Base-by-base conservation (phyloP, 2,329 filamentous ascomycete genomes). In the Dryadomyces quercivorus region DNA sequence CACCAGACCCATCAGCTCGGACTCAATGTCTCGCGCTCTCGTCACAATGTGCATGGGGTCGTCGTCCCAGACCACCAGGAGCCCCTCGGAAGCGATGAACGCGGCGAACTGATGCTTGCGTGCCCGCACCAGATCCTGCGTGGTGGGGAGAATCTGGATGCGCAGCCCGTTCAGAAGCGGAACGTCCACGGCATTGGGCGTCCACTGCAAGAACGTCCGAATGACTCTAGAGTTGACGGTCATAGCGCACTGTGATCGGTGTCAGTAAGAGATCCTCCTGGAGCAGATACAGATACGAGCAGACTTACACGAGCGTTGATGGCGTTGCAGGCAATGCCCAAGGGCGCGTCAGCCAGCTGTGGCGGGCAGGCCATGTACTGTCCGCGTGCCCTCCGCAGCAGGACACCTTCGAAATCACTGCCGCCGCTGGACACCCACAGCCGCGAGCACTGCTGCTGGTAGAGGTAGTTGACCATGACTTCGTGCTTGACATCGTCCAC, bases 21-120 rank as follows among this genome's bases (percentile, higher is more conserved):
- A 78, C 67, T 92, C 85, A 57, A 92, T 89, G 38, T 76, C 75
- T 63, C 83, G 82, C 47, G 85, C 87, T 54, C 86, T 75, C 54
- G 79, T 70, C 5, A 90, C 74, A 9, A 92, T 71, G 62, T 88
- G 81, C 55, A 84, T 73, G 0, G 86, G 80, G 55, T 91, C 85
- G 60, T 92, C 87, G 60, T 92, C 87, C 88, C 88, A 93, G 1
- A 92, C 86, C 1, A 92, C 72, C 1, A 93, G 71, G 5, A 91
- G 72, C 5, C 80, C 80, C 58, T 87, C 82, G 0, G 78, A 80
- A 2, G 85, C 82, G 45, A 92, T 76, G 64, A 92, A 91, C 8
- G 88, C 87, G 13, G 86, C 87, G 60, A 86, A 90, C 64, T 92
- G 87, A 65, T 88, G 81, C 66, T 88, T 91, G 56, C 86, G 77